Percentiles rank a stretch among this genome's conserved stretches.
These are phyloP conservation scores for Penicillium nucicola DNA, from an alignment of 495 filamentous ascomycete genomes.

Conservation along the genomic window DNA sequence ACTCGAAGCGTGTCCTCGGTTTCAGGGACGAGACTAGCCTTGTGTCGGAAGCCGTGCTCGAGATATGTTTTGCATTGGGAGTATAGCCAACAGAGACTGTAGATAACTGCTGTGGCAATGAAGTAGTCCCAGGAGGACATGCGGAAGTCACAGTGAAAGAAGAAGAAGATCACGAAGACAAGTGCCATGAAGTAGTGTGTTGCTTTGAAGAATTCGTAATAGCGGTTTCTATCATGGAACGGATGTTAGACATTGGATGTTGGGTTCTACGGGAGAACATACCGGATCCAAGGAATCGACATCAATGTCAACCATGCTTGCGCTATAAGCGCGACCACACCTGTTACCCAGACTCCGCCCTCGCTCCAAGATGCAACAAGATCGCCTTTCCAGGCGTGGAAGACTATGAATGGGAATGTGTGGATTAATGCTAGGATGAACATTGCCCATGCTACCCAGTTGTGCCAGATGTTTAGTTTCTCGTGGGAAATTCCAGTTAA, in stretches of 20 bases:
- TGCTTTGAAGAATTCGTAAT: conserved; percentile 60
- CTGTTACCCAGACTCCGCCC: conserved; percentile 51
- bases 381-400: conserved; percentile 45
- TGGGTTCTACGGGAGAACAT: too few relatives aligned
- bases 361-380: conserved; percentile 47
- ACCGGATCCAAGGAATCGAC: conserved; percentile 50
- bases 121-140: conserved; percentile 57
- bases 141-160: conserved; percentile 55
- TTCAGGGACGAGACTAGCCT: conserved; percentile 37
- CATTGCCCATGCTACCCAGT: conserved; percentile 52
- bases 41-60: conserved; percentile 37
- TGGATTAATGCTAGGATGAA: conserved; percentile 52
- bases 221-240: conserved; percentile 51
- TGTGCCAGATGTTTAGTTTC: conserved; percentile 52
- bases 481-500: conserved; percentile 56
- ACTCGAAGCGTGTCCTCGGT: conserved; percentile 35
- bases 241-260: too few relatives aligned
- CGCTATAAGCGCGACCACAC: conserved; percentile 50
- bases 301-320: conserved; percentile 55
- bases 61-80: conserved; percentile 39
- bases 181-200: conserved; percentile 50
- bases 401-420: conserved; percentile 57
- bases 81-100: conserved; percentile 40
- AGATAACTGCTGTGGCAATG: conserved; percentile 47
- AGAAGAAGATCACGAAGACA: conserved; percentile 56